Evolutionary conservation across 2,329 filamentous ascomycete genomes (phyloP).

Genomic region (Alternaria gansuensis): DNA sequence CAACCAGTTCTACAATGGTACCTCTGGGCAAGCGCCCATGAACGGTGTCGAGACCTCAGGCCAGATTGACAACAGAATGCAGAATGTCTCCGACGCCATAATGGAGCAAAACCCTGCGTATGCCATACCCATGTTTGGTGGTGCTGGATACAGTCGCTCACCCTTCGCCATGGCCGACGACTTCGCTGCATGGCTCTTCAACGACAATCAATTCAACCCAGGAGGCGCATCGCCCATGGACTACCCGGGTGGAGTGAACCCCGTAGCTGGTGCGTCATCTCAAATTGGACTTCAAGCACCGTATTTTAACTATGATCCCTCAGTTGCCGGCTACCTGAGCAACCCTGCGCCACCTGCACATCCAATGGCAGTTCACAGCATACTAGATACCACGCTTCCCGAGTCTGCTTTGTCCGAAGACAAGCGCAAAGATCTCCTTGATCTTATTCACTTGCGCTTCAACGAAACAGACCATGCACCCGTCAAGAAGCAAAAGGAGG

Average conservation of each 20-base stretch:
- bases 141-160: slow-evolving; percentile 82
- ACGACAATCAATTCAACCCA: slow-evolving; percentile 64
- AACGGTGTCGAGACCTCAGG: slow-evolving; percentile 52
- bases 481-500: slow-evolving; percentile 76
- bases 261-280: slow-evolving; percentile 53
- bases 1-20: slow-evolving; percentile 50
- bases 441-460: slow-evolving; percentile 82
- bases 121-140: slow-evolving; percentile 86
- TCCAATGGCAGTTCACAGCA: slow-evolving; percentile 87
- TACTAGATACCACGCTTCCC: slow-evolving; percentile 80
- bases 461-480: slow-evolving; percentile 80
- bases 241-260: slow-evolving; percentile 43
- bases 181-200: slow-evolving; percentile 86
- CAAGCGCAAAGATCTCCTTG: slow-evolving; percentile 83
- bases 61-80: slow-evolving; percentile 46
- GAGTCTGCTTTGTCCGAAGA: slow-evolving; percentile 85
- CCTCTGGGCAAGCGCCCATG: slow-evolving; percentile 49
- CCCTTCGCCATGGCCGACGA: slow-evolving; percentile 89
- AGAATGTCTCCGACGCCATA: slow-evolving; percentile 51
- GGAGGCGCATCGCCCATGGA: slow-evolving; percentile 52
- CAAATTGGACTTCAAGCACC: slow-evolving; percentile 59
- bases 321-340: slow-evolving; percentile 59
- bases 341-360: slow-evolving; percentile 69
- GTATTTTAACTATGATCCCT: slow-evolving; percentile 61
- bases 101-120: slow-evolving; percentile 61